Evolutionary conservation across 192 early-diverging fungal species (phyloP).

Genomic region (Gaertneriomyces sp.): DNA sequence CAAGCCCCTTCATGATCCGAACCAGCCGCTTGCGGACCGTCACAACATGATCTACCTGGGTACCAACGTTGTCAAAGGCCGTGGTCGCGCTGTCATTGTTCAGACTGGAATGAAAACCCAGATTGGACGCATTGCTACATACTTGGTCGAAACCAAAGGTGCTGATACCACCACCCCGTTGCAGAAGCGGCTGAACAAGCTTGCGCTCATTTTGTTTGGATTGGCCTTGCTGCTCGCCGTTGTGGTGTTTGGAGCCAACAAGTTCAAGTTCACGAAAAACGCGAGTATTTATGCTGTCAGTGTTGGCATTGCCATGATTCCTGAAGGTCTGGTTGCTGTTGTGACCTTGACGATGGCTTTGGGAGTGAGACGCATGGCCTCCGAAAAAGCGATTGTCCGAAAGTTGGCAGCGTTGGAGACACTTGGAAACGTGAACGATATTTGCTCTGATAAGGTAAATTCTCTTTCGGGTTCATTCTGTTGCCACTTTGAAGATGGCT

Average conservation of each 20-base stretch:
- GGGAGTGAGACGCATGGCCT: constrained; percentile 78
- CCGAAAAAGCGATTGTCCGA: constrained; percentile 77
- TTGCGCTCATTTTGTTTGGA: constrained; percentile 28
- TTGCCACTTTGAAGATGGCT: neutral
- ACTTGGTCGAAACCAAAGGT: constrained; percentile 40
- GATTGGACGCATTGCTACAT: constrained; percentile 68
- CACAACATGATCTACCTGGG: constrained; percentile 60
- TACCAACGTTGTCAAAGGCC: constrained; percentile 68
- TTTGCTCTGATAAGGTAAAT: constrained; percentile 71
- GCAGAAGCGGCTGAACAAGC: constrained; percentile 42
- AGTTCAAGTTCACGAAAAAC: constrained; percentile 64
- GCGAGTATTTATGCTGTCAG: constrained; percentile 78
- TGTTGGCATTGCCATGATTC: constrained; percentile 78
- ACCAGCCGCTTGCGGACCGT: constrained; percentile 32
- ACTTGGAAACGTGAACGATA: constrained; percentile 69
- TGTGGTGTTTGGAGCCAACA: constrained; percentile 35
- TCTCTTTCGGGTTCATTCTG: neutral
- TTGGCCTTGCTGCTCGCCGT: constrained; percentile 32
- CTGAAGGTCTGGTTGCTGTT: constrained; percentile 85
- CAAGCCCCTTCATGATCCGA: neutral
- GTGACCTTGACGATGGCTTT: constrained; percentile 81
- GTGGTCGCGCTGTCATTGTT: constrained; percentile 68
- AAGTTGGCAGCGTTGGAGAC: constrained; percentile 82
- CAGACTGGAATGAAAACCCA: constrained; percentile 73
- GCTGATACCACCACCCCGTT: constrained; percentile 43